Evolutionary conservation across 129 eudicot genomes (phyloP).

Genomic region (Tagetes erecta): DNA sequence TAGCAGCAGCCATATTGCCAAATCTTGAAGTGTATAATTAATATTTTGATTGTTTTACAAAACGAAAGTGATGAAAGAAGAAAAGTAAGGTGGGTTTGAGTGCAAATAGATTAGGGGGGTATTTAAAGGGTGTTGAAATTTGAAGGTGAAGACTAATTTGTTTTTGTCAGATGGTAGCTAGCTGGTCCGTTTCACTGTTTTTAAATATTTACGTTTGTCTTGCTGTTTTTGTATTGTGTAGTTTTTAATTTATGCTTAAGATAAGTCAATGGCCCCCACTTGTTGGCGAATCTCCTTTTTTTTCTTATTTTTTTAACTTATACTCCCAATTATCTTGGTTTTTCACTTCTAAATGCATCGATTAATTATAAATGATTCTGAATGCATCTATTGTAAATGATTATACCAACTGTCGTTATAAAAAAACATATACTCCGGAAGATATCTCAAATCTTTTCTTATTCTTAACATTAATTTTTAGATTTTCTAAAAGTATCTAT

Average conservation of each 20-base stretch:
- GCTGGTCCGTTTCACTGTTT: slow-evolving; percentile 17
- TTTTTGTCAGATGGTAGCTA: slow-evolving; percentile 20
- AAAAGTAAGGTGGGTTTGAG: slow-evolving; percentile 1
- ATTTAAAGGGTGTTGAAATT: slow-evolving; percentile 16
- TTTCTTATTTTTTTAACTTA: too few species aligned
- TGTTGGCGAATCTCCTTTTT: not conserved
- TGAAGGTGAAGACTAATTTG: not conserved
- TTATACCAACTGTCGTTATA: too few species aligned
- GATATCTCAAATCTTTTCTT: too few species aligned
- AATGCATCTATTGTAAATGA: too few species aligned
- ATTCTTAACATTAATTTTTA: too few species aligned
- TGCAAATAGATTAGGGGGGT: slow-evolving; percentile 15
- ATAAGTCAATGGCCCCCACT: slow-evolving; percentile 18
- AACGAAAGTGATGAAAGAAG: not conserved
- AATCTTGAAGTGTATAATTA: not conserved
- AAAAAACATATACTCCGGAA: too few species aligned
- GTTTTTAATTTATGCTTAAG: slow-evolving; percentile 4
- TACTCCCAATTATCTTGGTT: too few species aligned
- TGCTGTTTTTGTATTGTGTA: not conserved
- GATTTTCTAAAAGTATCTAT: too few species aligned
- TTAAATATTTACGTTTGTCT: not conserved
- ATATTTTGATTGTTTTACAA: too few species aligned
- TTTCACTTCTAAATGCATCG: too few species aligned
- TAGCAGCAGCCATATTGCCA: slow-evolving; percentile 7
- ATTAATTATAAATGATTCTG: too few species aligned